phyloP scores from a whole-genome alignment of 768 basidiomycete genomes.

The Lyophyllum decastes region DNA sequence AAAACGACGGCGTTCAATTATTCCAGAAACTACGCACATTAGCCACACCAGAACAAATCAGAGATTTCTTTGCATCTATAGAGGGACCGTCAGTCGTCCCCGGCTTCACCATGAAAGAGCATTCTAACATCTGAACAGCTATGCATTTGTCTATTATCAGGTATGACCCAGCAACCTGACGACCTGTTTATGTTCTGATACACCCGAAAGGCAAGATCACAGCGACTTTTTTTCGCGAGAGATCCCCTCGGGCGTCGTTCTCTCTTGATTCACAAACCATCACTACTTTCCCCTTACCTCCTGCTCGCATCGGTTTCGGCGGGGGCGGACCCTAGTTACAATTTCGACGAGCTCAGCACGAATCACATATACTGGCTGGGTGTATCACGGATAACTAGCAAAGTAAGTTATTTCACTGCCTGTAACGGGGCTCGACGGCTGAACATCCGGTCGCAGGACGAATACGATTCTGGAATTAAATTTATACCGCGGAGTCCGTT shows the following conservation, averaged over 20 bases:
- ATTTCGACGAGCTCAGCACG: slow-evolving; percentile 65
- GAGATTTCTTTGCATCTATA: slow-evolving; percentile 53
- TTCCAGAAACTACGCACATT: slow-evolving; percentile 35
- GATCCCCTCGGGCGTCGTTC: slow-evolving; percentile 88
- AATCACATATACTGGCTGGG: slow-evolving; percentile 58
- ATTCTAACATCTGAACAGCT: slow-evolving; percentile 42
- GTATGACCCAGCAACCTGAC: slow-evolving; percentile 36
- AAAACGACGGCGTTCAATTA: slow-evolving; percentile 74
- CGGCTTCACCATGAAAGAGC: background rate
- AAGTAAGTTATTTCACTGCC: slow-evolving; percentile 2
- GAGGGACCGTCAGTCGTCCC: slow-evolving; percentile 77
- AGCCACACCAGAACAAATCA: slow-evolving; percentile 41
- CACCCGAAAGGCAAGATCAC: slow-evolving; percentile 36
- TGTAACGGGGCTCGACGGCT: no score
- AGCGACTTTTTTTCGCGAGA: slow-evolving; percentile 68
- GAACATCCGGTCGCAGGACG: slow-evolving; percentile 4
- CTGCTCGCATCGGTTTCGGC: slow-evolving; percentile 68
- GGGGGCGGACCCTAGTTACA: slow-evolving; percentile 44
- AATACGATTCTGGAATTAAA: slow-evolving; percentile 14
- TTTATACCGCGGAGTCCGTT: slow-evolving; percentile 15
- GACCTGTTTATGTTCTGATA: slow-evolving; percentile 1
- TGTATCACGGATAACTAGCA: slow-evolving; percentile 20
- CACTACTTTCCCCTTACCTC: slow-evolving; percentile 47
- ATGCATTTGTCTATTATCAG: slow-evolving; percentile 80
- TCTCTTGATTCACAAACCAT: slow-evolving; percentile 70